Conservation (phyloP, 2,329 filamentous ascomycete species). For the Microcyclospora tardicrescens region DNA sequence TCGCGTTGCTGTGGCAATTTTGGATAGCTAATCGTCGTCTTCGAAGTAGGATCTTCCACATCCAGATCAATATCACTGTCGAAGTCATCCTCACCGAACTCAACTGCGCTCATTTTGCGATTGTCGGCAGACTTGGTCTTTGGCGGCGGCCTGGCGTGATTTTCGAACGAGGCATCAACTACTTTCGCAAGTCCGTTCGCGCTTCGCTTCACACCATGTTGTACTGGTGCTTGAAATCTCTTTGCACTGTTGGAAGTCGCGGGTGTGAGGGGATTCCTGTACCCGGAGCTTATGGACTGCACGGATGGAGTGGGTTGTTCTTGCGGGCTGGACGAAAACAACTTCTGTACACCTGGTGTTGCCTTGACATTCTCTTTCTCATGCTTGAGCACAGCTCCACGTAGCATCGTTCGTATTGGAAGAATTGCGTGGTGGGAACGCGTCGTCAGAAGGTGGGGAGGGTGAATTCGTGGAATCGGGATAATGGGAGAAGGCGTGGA, state of each 20-base stretch:
- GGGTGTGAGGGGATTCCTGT: constrained; percentile 23
- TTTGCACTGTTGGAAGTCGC: constrained; percentile 12
- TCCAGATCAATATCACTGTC: constrained; percentile 72
- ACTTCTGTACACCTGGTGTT: constrained; percentile 13
- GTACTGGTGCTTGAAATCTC: not conserved
- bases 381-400: constrained; percentile 28
- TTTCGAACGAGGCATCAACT: constrained; percentile 27
- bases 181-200: constrained; percentile 35
- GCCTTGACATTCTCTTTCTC: constrained; percentile 7
- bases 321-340: constrained; percentile 31
- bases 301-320: constrained; percentile 1
- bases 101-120: constrained; percentile 1
- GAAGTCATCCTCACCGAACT: constrained; percentile 69
- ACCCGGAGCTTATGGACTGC: constrained; percentile 9
- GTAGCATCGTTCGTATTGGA: constrained; percentile 25
- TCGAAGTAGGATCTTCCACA: constrained; percentile 46
- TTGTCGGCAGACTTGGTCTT: constrained; percentile 32
- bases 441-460: constrained; percentile 3
- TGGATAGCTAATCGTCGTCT: constrained; percentile 30
- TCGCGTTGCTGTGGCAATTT: constrained; percentile 20
- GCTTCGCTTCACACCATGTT: constrained; percentile 30
- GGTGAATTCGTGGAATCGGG: constrained; percentile 7
- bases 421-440: constrained; percentile 4
- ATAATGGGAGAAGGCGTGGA: constrained; percentile 4
- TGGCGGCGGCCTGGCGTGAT: constrained; percentile 16